A percentile compares a stretch with the other conserved stretches of the same genome.
These are phyloP conservation scores for Ogataea kodamae DNA, from an alignment of 805 yeast species.

Conservation along the genomic window DNA sequence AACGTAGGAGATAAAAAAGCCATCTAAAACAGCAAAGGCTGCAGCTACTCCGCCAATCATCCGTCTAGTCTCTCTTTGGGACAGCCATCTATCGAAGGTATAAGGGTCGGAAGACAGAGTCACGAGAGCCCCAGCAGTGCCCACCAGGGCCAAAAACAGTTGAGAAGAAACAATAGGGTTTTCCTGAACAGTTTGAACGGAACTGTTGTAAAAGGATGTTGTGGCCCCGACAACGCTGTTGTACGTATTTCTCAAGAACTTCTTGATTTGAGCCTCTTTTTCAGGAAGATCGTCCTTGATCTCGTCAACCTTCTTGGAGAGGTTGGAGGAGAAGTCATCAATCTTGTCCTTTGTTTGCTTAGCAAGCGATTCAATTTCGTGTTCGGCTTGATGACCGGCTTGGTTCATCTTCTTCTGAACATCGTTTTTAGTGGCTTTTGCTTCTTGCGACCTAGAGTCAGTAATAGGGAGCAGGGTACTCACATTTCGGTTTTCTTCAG, in stretches of 20 bases:
- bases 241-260: conserved; percentile 16
- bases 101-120: conserved; percentile 17
- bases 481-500: conserved; percentile 6
- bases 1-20: conserved; percentile 17
- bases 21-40: conserved; percentile 18
- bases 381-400: conserved; percentile 12
- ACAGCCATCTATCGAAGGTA: conserved; percentile 13
- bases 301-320: conserved; percentile 20
- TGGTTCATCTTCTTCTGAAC: conserved; percentile 15
- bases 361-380: conserved; percentile 18
- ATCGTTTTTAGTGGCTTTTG: conserved; percentile 15
- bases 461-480: conserved; percentile 2
- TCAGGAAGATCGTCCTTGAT: conserved; percentile 21
- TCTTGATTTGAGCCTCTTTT: conserved; percentile 16
- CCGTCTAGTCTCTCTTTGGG: conserved; percentile 10
- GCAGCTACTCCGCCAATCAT: conserved; percentile 15
- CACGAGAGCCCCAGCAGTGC: conserved; percentile 19
- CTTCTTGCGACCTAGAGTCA: conserved; percentile 14
- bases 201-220: conserved; percentile 11
- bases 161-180: conserved; percentile 25
- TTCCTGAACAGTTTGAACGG: conserved; percentile 16
- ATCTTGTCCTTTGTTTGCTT: conserved; percentile 17
- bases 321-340: conserved; percentile 14
- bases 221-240: conserved; percentile 11
- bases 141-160: conserved; percentile 20